These are phyloP conservation scores for Lagenidium sp. DNA, from an alignment of 352 stramenopile genomes.

Conservation along the genomic window DNA sequence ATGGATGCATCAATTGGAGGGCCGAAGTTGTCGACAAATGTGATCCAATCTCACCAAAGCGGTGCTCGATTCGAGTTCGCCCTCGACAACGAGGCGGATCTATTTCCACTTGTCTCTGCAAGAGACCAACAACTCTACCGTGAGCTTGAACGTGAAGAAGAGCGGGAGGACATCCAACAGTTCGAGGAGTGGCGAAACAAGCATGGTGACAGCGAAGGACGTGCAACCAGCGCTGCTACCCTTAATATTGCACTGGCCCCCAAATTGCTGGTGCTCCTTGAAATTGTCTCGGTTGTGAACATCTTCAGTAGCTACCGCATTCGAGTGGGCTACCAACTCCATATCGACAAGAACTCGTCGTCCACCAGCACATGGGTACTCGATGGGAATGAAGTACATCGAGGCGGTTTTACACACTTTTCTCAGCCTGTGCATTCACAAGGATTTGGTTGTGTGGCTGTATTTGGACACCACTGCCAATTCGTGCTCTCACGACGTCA, in stretches of 20 bases:
- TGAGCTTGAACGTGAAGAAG: conserved; percentile 35
- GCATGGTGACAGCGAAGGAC: not conserved
- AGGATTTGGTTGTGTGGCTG: too few species aligned
- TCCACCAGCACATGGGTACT: too few species aligned
- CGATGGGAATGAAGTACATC: too few species aligned
- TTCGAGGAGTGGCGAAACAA: conserved; percentile 22
- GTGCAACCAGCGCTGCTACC: too few species aligned
- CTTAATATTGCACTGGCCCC: too few species aligned
- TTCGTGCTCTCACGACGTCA: not conserved
- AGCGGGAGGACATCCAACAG: conserved; percentile 19
- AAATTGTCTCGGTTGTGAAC: too few species aligned
- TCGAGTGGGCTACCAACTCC: too few species aligned
- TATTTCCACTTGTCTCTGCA: conserved; percentile 24
- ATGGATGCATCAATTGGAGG: conserved; percentile 22
- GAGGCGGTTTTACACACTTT: too few species aligned
- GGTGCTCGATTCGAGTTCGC: conserved; percentile 48
- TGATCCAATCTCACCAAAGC: conserved; percentile 12
- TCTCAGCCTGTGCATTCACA: too few species aligned
- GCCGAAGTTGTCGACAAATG: conserved; percentile 36
- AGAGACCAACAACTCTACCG: conserved; percentile 28
- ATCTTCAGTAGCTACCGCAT: too few species aligned
- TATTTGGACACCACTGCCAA: conserved; percentile 6
- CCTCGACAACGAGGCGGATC: conserved; percentile 46
- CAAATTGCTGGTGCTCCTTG: not conserved
- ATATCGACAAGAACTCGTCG: too few species aligned